Evolutionary conservation across 768 basidiomycete genomes (phyloP), one percentile per base, ranked within the genome.

Genomic region (Suillus paluster): DNA sequence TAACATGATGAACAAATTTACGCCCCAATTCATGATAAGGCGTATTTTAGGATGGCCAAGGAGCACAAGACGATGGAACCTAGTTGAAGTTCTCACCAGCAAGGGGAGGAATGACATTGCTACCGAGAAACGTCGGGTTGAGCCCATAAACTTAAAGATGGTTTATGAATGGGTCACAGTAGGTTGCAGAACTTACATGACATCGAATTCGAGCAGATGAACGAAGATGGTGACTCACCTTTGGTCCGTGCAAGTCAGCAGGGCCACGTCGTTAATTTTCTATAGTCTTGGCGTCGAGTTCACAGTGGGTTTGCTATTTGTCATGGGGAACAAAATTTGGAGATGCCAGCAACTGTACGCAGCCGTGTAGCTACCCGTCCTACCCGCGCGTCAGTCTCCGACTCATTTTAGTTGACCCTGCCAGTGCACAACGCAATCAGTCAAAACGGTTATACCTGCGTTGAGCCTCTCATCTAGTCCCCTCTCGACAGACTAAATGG

Each of bases 1-100:
- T 15, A 54, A 11, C 4, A 15, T 21, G 15, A 36, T 2, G 36
- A 54, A 38, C 21, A 36, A 12, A 55, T 23, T 55, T 39, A 17
- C 17, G 38, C 38, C 2, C 23, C 2, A 23, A 38, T 6, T 4
- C 36, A 55, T 1, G 54, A 55, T 55, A 55, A 55, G 54, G 25
- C 38, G 19, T 55, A 55, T 55, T 55, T 55, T 55, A 55, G 23
- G 53, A 54, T 54, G 53, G 36, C 36, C 9, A 54, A 54, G 53
- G 54, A 55, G 23, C 23, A 55, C 54, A 55, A 27, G 38, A 36
- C 15, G 23, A 23, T 10, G 53, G 23, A 25, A 23, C 53, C 23
- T 12, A 14, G 23, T 41, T 23, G 10, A 39, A 38, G 17, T 55
- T 55, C 54, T 27, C 36, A 55, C 54, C 17, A 19, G 14, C n/a